Evolutionary conservation across 768 basidiomycete species (phyloP), one percentile per base, ranked within the genome.

Genomic region (Tricholoma flavovirens): DNA sequence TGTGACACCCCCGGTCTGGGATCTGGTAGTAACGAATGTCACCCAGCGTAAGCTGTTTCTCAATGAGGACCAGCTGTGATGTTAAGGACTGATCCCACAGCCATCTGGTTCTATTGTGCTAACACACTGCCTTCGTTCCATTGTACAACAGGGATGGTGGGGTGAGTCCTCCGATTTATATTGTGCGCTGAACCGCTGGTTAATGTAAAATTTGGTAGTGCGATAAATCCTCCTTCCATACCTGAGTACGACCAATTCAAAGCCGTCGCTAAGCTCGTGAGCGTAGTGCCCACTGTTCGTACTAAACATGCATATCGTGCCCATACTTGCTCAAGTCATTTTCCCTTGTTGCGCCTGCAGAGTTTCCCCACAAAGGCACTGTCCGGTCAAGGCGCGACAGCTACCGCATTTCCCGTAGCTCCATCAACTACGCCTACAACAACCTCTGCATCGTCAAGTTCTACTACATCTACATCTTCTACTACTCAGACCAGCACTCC

Each of bases 61-160:
- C 10, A 33, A 45, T 56, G 21, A 33, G 8, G 5, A 12, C 21
- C n/a, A 6, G 8, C 8, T 45, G 4, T 12, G n/a, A n/a, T 51
- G 49, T 40, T 43, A 21, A 48, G 57, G 19, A 50, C 46, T 15
- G 19, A 26, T 36, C 11, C 38, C 8, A 1, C 46, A 72, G 67
- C 64, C 8, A 70, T 75, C 58, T 75, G 72, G 73, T 72, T 71
- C 46, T 75, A 72, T 61, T 77, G 75, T 52, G 61, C 67, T 49
- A 67, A 66, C 21, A 69, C 60, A n/a, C 53, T 60, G n/a, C 75
- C 73, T 4, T 46, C 60, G 10, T 67, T 68, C 15, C 76, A 75
- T 52, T 77, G 75, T 62, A 59, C 60, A 17, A 59, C 70, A 4
- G 73, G 73, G 22, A 76, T 73, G 73, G 75, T 75, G 33, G 75